These are phyloP conservation scores for Sideroxylon spinosum DNA, from an alignment of 179 eudicot species.

Conservation along the genomic window DNA sequence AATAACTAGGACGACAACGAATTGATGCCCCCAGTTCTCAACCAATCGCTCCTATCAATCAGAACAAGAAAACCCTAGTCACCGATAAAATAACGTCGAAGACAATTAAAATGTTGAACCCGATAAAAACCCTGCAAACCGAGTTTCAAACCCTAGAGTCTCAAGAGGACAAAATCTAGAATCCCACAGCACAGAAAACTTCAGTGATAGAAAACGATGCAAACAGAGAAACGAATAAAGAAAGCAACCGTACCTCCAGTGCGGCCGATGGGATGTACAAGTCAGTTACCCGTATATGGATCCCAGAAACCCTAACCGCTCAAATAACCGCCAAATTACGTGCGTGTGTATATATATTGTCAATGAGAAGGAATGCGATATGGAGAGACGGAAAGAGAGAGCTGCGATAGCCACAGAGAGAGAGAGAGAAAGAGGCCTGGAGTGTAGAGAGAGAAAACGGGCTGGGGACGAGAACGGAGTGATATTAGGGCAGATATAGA, in stretches of 20 bases:
- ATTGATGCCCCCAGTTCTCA: not conserved
- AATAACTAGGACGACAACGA: not conserved
- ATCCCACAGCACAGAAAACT: not conserved
- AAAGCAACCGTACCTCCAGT: conserved; percentile 9
- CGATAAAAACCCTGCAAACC: conserved; percentile 8
- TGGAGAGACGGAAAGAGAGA: not conserved
- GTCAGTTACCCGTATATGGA: not conserved
- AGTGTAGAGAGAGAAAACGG: conserved; percentile 7
- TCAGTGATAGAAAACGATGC: no score
- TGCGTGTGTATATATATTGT: not conserved
- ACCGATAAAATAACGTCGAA: not conserved
- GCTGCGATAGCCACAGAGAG: not conserved
- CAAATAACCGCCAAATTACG: conserved; percentile 13
- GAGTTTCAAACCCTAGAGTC: conserved; percentile 11
- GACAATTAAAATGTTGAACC: not conserved
- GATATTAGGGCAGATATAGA: conserved; percentile 21
- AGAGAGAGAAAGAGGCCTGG: not conserved
- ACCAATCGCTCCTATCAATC: not conserved
- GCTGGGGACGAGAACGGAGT: conserved; percentile 8
- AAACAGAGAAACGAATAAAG: not conserved
- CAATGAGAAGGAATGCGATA: no score
- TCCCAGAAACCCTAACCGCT: conserved; percentile 26
- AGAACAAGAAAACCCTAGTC: not conserved
- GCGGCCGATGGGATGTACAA: not conserved
- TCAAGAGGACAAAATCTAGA: conserved; percentile 10